phyloP scores from a whole-genome alignment of 345 rosid genomes.

The Populus alba region DNA sequence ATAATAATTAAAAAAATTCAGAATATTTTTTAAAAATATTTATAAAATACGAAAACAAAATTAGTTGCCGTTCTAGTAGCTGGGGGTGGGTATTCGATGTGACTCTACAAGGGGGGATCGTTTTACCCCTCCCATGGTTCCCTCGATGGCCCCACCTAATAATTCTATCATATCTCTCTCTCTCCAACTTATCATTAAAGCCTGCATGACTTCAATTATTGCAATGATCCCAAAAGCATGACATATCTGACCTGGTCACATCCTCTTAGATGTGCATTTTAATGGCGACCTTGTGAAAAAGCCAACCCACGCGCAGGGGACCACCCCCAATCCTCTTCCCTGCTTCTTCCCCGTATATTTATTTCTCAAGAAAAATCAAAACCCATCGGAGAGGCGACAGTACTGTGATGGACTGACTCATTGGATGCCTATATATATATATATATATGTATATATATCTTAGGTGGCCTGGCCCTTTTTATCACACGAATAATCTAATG shows the following conservation, averaged over 20 bases:
- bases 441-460: neutral
- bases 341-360: neutral
- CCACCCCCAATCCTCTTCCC: slow-evolving; percentile 8
- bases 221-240: slow-evolving; percentile 97
- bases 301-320: slow-evolving; percentile 41
- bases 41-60: too few species aligned
- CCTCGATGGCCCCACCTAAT: slow-evolving; percentile 6
- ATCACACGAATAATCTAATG: neutral
- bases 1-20: too few species aligned
- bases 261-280: slow-evolving; percentile 29
- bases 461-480: neutral
- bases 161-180: slow-evolving; percentile 23
- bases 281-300: neutral
- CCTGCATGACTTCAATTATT: slow-evolving; percentile 94
- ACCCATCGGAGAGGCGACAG: neutral
- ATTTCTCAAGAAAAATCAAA: neutral
- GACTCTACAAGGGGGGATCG: neutral
- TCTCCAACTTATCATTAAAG: slow-evolving; percentile 50
- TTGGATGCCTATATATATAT: slow-evolving; percentile 30
- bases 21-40: too few species aligned
- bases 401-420: slow-evolving; percentile 14
- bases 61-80: neutral
- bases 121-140: neutral
- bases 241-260: slow-evolving; percentile 62
- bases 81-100: neutral